Conservation (phyloP, 2,329 filamentous ascomycete species). For the Rosellinia necatrix region DNA sequence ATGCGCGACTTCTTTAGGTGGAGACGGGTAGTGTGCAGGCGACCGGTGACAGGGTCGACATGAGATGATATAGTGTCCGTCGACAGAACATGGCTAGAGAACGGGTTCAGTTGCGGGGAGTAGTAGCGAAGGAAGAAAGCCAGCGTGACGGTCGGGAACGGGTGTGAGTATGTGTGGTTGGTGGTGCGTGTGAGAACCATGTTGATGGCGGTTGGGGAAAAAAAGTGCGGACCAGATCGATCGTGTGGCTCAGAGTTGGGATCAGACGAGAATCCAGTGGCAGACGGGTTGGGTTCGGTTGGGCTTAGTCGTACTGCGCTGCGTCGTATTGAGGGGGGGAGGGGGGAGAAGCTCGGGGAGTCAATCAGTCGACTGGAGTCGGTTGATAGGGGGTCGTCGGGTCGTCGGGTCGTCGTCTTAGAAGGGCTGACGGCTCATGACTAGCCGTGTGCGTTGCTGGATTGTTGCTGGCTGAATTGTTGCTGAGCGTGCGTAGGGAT, state of each 20-base stretch:
- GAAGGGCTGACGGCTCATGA: constrained; percentile 14
- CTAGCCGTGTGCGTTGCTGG: neutral
- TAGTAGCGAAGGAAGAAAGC: constrained; percentile 90
- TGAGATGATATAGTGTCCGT: constrained; percentile 79
- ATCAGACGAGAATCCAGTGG: neutral
- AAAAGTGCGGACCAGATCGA: neutral
- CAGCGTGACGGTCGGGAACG: constrained; percentile 83
- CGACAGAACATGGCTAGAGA: constrained; percentile 79
- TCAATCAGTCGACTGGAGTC: neutral
- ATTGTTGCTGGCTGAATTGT: neutral
- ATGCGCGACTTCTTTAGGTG: constrained; percentile 83
- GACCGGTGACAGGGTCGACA: constrained; percentile 74
- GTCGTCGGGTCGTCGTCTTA: neutral
- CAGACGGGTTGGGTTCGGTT: neutral
- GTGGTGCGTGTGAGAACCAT: constrained; percentile 70
- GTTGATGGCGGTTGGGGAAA: constrained; percentile 36
- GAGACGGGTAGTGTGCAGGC: constrained; percentile 76
- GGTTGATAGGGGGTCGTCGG: neutral
- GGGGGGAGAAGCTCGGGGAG: neutral
- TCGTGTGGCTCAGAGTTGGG: neutral
- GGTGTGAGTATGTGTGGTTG: constrained; percentile 76
- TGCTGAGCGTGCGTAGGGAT: neutral
- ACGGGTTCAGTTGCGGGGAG: constrained; percentile 71
- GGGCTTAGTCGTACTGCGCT: neutral
- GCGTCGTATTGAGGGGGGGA: neutral